Conservation (phyloP, 176 grass and related monocot genomes). For the Olyra latifolia region DNA sequence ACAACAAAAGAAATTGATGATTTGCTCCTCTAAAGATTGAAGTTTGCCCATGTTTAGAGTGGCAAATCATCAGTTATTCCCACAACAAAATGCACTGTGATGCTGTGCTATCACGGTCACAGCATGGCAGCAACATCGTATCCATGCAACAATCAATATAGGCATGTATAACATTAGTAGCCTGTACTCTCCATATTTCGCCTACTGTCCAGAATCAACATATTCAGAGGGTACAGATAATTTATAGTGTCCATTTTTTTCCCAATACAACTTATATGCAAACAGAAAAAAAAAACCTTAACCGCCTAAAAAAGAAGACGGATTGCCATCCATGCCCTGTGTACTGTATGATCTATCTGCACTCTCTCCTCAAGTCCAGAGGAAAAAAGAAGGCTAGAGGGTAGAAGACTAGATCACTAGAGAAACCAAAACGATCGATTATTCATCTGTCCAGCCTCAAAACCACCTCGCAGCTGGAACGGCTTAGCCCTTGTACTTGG, state of each 20-base stretch:
- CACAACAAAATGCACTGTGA: no score
- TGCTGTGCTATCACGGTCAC: no score
- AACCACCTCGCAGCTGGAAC: conserved; percentile 38
- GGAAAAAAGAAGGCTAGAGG: not conserved
- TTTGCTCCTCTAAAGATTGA: no score
- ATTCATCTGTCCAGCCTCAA: conserved; percentile 10
- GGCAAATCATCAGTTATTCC: no score
- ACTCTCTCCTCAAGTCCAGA: not conserved
- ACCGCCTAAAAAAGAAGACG: not conserved
- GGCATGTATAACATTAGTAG: not conserved
- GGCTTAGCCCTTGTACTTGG: conserved; percentile 20
- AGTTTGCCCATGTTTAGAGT: no score
- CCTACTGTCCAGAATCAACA: not conserved
- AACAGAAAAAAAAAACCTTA: not conserved
- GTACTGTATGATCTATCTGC: not conserved
- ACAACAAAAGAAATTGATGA: no score
- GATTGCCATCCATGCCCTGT: not conserved
- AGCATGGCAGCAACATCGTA: not conserved
- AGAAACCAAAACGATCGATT: not conserved
- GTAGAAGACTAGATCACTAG: not conserved
- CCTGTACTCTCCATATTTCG: not conserved
- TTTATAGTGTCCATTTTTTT: not conserved
- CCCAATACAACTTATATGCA: not conserved
- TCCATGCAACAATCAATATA: not conserved
- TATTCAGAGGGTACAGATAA: not conserved